phyloP scores from a whole-genome alignment of 441 rosid genomes.

The Capsella rubella region DNA sequence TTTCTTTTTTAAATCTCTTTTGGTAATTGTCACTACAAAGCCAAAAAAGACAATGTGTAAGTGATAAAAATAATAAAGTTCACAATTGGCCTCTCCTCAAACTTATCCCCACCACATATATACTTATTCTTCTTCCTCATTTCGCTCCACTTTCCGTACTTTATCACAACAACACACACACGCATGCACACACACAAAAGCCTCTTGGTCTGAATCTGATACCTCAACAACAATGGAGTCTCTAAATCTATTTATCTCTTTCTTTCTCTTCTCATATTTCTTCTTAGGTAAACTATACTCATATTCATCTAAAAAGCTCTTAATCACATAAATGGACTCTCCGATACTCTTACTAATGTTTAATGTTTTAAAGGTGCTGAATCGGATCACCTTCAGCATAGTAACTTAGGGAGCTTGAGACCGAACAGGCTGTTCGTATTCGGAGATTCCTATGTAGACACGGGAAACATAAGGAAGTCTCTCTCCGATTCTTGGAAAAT shows the following conservation, averaged over 20 bases:
- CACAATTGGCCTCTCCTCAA: conserved; percentile 29
- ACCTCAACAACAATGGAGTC: conserved; percentile 31
- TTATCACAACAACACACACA: conserved; percentile 17
- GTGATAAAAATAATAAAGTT: not conserved
- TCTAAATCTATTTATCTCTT: conserved; percentile 15
- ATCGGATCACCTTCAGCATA: conserved; percentile 34
- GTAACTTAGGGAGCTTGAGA: conserved; percentile 12
- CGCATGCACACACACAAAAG: not conserved
- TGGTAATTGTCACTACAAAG: conserved; percentile 16
- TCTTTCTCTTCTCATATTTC: conserved; percentile 33
- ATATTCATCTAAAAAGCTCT: not conserved
- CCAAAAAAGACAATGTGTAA: not conserved
- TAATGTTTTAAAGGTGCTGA: conserved; percentile 36
- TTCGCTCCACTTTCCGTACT: conserved; percentile 39
- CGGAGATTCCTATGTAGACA: conserved; percentile 86
- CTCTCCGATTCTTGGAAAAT: conserved; percentile 56
- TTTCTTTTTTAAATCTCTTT: not conserved
- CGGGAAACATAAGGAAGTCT: conserved; percentile 61
- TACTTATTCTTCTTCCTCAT: conserved; percentile 31
- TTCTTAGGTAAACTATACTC: conserved; percentile 25
- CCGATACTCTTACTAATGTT: not conserved
- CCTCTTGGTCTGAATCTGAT: conserved; percentile 30
- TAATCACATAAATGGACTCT: not conserved
- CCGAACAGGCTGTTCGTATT: conserved; percentile 66
- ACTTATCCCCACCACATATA: conserved; percentile 38